Percentiles rank a stretch among this genome's conserved stretches.
phyloP scores from a whole-genome alignment of 2,329 filamentous ascomycete species.

The Aspergillus sp. region DNA sequence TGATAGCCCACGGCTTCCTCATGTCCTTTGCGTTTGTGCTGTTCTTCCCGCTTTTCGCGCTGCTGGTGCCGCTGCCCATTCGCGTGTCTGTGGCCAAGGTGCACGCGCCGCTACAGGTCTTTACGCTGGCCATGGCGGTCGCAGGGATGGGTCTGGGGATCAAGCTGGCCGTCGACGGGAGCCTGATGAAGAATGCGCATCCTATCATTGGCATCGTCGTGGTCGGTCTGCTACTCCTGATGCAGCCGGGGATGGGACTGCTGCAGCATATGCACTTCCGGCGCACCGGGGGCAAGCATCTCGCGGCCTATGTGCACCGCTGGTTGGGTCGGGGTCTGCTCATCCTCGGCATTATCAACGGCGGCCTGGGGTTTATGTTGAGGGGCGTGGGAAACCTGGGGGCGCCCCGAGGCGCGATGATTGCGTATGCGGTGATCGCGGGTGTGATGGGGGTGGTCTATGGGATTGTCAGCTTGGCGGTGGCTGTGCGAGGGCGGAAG shows the following conservation, averaged over 20 bases:
- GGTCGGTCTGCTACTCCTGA: slow-evolving; percentile 51
- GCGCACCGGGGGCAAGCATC: slow-evolving; percentile 42
- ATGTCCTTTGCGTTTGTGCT: slow-evolving; percentile 22
- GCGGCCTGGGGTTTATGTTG: slow-evolving; percentile 51
- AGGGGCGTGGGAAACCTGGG: slow-evolving; percentile 39
- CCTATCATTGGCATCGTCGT: slow-evolving; percentile 53
- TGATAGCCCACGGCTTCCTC: slow-evolving; percentile 18
- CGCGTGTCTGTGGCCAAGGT: slow-evolving; percentile 9
- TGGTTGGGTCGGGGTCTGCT: slow-evolving; percentile 54
- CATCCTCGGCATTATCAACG: slow-evolving; percentile 54
- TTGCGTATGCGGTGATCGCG: slow-evolving; percentile 52
- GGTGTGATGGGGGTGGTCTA: slow-evolving; percentile 48
- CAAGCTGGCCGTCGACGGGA: slow-evolving; percentile 42
- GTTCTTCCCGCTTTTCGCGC: slow-evolving; percentile 20
- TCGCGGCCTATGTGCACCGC: slow-evolving; percentile 50
- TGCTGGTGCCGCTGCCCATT: slow-evolving; percentile 13
- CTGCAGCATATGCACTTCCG: slow-evolving; percentile 53
- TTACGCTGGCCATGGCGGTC: slow-evolving; percentile 48
- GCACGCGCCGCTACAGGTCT: slow-evolving; percentile 35
- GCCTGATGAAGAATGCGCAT: slow-evolving; percentile 42
- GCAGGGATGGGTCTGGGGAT: slow-evolving; percentile 52
- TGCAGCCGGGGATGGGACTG: slow-evolving; percentile 53
- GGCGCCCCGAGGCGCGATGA: slow-evolving; percentile 32
- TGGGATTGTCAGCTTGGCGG: slow-evolving; percentile 19
- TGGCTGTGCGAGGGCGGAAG: background rate